Percentiles rank a stretch among this genome's conserved stretches.
These are phyloP conservation scores for Russula vinacea DNA, from an alignment of 768 basidiomycete species.

Conservation along the genomic window DNA sequence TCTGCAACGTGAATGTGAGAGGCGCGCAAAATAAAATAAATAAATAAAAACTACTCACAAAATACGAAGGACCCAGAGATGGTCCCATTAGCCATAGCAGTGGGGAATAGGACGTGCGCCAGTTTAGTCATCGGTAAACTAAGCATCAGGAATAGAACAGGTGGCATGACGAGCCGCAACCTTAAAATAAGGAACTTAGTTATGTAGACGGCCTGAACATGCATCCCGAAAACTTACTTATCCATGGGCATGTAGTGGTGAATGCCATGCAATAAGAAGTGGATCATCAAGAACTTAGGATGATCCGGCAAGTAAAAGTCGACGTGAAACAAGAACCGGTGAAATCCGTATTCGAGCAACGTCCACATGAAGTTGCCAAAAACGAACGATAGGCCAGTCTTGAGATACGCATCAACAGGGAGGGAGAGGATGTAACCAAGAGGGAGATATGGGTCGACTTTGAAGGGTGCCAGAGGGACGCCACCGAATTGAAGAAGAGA, in stretches of 20 bases:
- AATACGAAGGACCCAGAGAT: conserved; percentile 77
- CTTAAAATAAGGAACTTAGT: conserved; percentile 38
- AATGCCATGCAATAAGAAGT: conserved; percentile 92
- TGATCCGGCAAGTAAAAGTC: conserved; percentile 84
- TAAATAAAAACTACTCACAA: conserved; percentile 48
- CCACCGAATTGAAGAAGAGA: conserved; percentile 74
- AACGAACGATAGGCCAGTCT: conserved; percentile 68
- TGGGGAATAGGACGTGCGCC: conserved; percentile 77
- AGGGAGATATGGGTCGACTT: conserved; percentile 54
- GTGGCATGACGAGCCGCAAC: conserved; percentile 96
- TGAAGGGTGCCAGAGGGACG: conserved; percentile 62
- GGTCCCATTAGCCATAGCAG: conserved; percentile 83
- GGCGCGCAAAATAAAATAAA: conserved; percentile 1
- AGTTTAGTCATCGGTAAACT: conserved; percentile 85
- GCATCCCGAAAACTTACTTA: conserved; percentile 46
- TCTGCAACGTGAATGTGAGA: conserved; percentile 44
- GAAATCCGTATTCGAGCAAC: conserved; percentile 84
- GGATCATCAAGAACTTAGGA: conserved; percentile 73
- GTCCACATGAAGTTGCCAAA: conserved; percentile 92
- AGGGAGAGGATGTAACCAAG: conserved; percentile 47
- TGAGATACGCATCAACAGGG: conserved; percentile 49
- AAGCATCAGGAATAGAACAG: conserved; percentile 70
- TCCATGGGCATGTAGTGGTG: conserved; percentile 99
- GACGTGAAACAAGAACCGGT: conserved; percentile 97
- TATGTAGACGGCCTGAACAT: conserved; percentile 17